phyloP scores from a whole-genome alignment of 345 rosid genomes.

The Brassica rapa region DNA sequence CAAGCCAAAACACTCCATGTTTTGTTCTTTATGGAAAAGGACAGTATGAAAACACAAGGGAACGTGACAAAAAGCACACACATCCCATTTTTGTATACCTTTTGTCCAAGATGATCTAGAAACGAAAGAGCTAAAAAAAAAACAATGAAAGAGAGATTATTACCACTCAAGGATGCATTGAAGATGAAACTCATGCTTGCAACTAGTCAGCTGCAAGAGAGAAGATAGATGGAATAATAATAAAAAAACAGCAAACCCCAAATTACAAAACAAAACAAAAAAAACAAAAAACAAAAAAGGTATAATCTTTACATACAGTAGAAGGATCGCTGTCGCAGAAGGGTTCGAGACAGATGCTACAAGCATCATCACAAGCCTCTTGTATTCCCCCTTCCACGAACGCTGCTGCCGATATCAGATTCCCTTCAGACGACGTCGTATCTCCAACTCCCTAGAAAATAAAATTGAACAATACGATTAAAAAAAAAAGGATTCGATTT shows the following conservation, averaged over 20 bases:
- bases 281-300: neutral
- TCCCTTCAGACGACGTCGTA: slow-evolving; percentile 41
- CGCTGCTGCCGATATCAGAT: slow-evolving; percentile 87
- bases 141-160: neutral
- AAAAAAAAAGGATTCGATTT: neutral
- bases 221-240: neutral
- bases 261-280: neutral
- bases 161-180: slow-evolving; percentile 99
- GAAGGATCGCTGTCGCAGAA: slow-evolving; percentile 92
- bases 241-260: neutral
- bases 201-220: slow-evolving; percentile 57
- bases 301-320: slow-evolving; percentile 48
- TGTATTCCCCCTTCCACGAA: slow-evolving; percentile 98
- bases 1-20: neutral
- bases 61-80: neutral
- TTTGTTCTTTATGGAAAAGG: neutral
- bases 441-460: neutral
- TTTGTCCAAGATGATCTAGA: neutral
- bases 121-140: neutral
- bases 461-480: neutral
- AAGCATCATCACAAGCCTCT: slow-evolving; percentile 94
- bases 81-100: neutral
- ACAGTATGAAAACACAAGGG: neutral
- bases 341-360: slow-evolving; percentile 95
- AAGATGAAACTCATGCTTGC: slow-evolving; percentile 98